phyloP scores from a whole-genome alignment of 306 rosid genomes.

The Argentina anserina region DNA sequence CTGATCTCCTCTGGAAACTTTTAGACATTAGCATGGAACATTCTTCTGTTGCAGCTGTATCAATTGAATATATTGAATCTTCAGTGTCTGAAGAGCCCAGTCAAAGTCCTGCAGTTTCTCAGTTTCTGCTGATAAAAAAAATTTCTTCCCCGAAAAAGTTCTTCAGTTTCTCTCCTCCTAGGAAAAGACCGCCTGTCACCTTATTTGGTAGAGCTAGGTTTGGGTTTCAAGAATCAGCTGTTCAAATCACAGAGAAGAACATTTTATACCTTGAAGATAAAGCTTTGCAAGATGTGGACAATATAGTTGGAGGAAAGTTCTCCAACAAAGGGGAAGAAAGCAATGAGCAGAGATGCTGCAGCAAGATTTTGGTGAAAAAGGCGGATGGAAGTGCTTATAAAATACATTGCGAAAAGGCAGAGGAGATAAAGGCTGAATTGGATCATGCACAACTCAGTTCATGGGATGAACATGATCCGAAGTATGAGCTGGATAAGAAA shows the following conservation, averaged over 20 bases:
- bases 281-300: conserved; percentile 27
- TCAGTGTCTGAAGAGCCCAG: conserved; percentile 32
- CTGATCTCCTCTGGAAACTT: conserved; percentile 53
- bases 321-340: conserved; percentile 22
- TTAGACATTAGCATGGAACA: conserved; percentile 43
- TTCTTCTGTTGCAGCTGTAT: conserved; percentile 27
- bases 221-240: conserved; percentile 35
- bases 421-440: conserved; percentile 25
- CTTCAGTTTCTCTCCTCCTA: conserved; percentile 32
- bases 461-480: not conserved
- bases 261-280: conserved; percentile 18
- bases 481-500: not conserved
- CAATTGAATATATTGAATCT: conserved; percentile 21
- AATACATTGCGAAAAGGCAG: conserved; percentile 23
- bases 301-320: conserved; percentile 24
- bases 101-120: conserved; percentile 32
- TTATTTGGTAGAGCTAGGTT: conserved; percentile 81
- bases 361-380: conserved; percentile 22
- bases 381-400: conserved; percentile 7
- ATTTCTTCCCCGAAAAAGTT: conserved; percentile 26
- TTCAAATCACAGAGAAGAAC: conserved; percentile 30
- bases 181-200: conserved; percentile 44
- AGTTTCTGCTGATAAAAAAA: conserved; percentile 33
- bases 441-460: not conserved
- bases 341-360: conserved; percentile 24